These are phyloP conservation scores for Microbotryum violaceum DNA, from an alignment of 1,284 basidiomycete species.

Conservation along the genomic window DNA sequence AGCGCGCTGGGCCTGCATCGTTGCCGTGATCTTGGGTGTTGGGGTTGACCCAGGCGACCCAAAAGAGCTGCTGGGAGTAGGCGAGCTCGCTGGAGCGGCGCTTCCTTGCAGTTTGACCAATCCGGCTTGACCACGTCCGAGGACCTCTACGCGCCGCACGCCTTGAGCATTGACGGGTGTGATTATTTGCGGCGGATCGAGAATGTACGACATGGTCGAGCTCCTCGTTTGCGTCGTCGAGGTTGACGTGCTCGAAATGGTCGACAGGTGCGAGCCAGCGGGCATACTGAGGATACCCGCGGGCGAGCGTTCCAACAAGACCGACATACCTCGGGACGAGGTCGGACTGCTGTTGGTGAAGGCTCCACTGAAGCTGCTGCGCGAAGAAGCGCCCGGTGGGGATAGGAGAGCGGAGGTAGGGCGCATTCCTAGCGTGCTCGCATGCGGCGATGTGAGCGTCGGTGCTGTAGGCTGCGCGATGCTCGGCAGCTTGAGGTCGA, in stretches of 20 bases:
- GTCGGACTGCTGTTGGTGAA: constrained; percentile 6
- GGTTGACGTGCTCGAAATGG: constrained; percentile 20
- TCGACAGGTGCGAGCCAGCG: constrained; percentile 20
- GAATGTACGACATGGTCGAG: constrained; percentile 37
- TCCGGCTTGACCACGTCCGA: constrained; percentile 23
- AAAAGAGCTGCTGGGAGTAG: neutral
- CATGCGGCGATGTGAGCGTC: constrained; percentile 15
- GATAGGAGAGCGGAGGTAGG: constrained; percentile 4
- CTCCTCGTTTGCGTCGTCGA: constrained; percentile 19
- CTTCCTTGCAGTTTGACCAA: constrained; percentile 16
- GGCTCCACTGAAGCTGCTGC: neutral
- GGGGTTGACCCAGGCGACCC: neutral
- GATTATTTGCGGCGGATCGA: constrained; percentile 37
- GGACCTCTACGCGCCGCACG: constrained; percentile 25
- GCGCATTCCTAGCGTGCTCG: constrained; percentile 2
- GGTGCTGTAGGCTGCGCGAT: constrained; percentile 10
- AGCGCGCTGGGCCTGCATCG: neutral
- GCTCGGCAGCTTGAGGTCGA: constrained; percentile 35
- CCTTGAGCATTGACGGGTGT: constrained; percentile 28
- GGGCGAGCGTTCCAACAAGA: constrained; percentile 4
- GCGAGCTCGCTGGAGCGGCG: neutral
- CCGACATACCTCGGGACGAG: constrained; percentile 14
- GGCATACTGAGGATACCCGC: constrained; percentile 4
- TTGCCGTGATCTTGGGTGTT: neutral
- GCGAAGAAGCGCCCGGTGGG: neutral